Percentiles rank a stretch among this genome's conserved stretches.
phyloP scores from a whole-genome alignment of 2,329 filamentous ascomycete genomes.

The Epichloe gansuensis region DNA sequence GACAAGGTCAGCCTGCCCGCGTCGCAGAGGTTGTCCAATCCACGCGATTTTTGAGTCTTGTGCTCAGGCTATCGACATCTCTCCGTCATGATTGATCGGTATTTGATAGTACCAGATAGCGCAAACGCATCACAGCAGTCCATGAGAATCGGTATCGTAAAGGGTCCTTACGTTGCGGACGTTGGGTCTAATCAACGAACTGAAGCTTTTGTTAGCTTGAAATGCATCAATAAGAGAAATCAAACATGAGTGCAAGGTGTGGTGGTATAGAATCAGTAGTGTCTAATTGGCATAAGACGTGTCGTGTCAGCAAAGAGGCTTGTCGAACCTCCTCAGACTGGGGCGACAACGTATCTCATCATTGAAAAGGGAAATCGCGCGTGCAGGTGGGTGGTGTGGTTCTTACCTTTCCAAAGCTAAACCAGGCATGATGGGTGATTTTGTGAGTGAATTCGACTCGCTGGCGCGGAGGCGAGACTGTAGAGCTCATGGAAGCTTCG shows the following conservation, averaged over 20 bases:
- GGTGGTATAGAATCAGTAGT: constrained; percentile 26
- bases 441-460: not conserved
- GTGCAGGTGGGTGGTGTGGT: not conserved
- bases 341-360: constrained; percentile 38
- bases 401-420: constrained; percentile 1
- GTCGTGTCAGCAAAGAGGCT: constrained; percentile 37
- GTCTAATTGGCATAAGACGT: constrained; percentile 47
- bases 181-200: not conserved
- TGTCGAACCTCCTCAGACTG: constrained; percentile 37
- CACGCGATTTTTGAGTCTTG: constrained; percentile 1
- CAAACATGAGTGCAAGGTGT: not conserved
- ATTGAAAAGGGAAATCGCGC: constrained; percentile 10
- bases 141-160: not conserved
- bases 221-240: not conserved
- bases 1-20: not conserved
- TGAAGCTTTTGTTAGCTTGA: constrained; percentile 3
- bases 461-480: not conserved
- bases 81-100: constrained; percentile 30
- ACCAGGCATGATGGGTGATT: not conserved
- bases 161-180: constrained; percentile 1
- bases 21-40: too few relatives aligned
- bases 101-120: constrained; percentile 35
- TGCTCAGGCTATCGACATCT: constrained; percentile 20
- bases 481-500: not conserved
- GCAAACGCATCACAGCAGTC: constrained; percentile 24